Conservation (phyloP, 2,329 filamentous ascomycete genomes). For the Colletotrichum kahawae region DNA sequence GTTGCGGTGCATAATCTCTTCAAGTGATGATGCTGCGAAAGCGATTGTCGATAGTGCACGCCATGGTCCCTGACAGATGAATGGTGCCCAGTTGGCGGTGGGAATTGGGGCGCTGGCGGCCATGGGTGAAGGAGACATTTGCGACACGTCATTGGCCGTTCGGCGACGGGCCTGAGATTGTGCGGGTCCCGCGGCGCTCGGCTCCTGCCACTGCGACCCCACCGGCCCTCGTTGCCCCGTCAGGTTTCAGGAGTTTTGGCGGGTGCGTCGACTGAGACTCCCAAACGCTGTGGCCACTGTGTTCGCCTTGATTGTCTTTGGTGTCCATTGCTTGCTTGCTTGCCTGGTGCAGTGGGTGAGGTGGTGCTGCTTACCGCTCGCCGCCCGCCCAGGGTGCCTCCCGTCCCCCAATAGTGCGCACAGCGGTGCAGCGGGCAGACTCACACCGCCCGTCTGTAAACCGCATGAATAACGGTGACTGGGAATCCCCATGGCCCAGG, state of each 20-base stretch:
- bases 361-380: neutral
- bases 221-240: slow-evolving; percentile 33
- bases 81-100: neutral
- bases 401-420: neutral
- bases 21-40: neutral
- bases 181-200: neutral
- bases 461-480: slow-evolving; percentile 17
- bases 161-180: neutral
- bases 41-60: neutral
- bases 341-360: neutral
- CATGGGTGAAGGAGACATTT: neutral
- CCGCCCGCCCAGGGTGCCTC: neutral
- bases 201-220: neutral
- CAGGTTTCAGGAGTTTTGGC: slow-evolving; percentile 30
- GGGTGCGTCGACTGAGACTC: neutral
- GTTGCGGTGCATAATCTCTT: neutral
- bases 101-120: neutral
- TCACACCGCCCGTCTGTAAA: slow-evolving; percentile 2
- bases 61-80: neutral
- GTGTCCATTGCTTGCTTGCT: neutral
- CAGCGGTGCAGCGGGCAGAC: neutral
- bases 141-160: neutral
- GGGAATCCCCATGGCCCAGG: slow-evolving; percentile 17
- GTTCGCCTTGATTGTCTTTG: neutral
- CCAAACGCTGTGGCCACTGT: neutral